Base-by-base conservation (phyloP, 768 basidiomycete genomes). In the Clavulina sp. region DNA sequence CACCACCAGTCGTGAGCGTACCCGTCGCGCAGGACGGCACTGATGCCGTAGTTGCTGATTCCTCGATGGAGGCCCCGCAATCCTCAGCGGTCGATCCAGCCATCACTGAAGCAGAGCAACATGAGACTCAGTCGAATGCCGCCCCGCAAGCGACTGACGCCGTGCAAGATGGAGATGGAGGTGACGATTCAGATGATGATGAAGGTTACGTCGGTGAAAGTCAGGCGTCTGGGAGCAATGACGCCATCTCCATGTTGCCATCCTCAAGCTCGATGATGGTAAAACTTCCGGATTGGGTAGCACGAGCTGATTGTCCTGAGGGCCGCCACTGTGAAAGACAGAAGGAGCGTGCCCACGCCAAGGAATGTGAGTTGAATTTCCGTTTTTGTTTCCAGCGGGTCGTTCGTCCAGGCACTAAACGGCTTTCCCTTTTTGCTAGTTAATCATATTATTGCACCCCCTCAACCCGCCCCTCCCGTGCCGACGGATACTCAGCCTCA, bases 301-400 rank as follows among this genome's bases (percentile, higher is more conserved):
- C 43, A 7, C 7, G 50, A 51, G 49, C 18, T n/a, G 50, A 51
- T 29, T 51, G 50, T 49, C 13, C 7, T 51, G 40, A 51, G 18
- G 50, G 50, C 9, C 50, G 50, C 19, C 43, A 49, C 7, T 51
- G 50, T 30, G n/a, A 7, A n/a, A 18, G 18, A 26, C 50, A 51
- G 28, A 21, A 21, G 13, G 50, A 51, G 7, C 7, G 50, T 13
- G 43, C 26, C 13, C 43, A 46, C 26, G 43, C 43, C 26, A 46
- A 46, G 26, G 43, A 46, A 46, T 46, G 43, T 46, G 43, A 28
- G 43, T 46, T 9, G 34, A 16, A 16, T 26, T 46, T 13, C 19
- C 34, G 9, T 7, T 19, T 38, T 38, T 19, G 34, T 7, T 38
- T 7, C 19, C 34, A 7, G 34, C 7, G 34, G 7, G 7, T 38